Evolutionary conservation across 352 stramenopile genomes (phyloP).

Genomic region (Pythium folliculosum): DNA sequence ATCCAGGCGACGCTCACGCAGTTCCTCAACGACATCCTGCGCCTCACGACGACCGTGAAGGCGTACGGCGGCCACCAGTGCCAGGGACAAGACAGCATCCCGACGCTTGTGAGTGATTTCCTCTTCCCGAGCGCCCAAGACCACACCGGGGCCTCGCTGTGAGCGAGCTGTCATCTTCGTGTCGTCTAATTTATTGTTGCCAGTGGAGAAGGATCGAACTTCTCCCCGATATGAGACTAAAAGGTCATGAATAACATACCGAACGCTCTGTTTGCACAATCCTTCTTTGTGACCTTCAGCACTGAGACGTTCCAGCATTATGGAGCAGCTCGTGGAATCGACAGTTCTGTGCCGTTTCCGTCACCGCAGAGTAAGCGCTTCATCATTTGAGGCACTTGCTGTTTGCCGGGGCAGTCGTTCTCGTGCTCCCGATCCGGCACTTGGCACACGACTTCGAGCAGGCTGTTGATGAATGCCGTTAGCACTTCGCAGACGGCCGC

Average conservation of each 20-base stretch:
- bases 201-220: conserved; percentile 1
- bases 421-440: neutral
- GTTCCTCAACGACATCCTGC: conserved; percentile 21
- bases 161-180: neutral
- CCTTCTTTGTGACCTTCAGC: neutral
- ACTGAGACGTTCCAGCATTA: neutral
- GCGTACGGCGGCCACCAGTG: conserved; percentile 13
- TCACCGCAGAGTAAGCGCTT: neutral
- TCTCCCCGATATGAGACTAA: neutral
- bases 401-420: neutral
- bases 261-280: no score
- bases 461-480: neutral
- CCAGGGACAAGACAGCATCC: conserved; percentile 22
- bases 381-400: neutral
- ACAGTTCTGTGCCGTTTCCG: no score
- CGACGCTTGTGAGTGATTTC: conserved; percentile 14
- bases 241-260: no score
- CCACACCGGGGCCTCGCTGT: neutral
- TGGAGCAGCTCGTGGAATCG: no score
- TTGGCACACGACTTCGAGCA: conserved; percentile 1
- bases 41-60: conserved; percentile 22
- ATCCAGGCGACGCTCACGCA: conserved; percentile 17
- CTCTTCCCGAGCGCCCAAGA: neutral
- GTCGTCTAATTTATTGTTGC: neutral
- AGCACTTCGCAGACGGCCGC: neutral